These are phyloP conservation scores for Thecaphora frezii DNA, from an alignment of 1,284 basidiomycete species.

Conservation along the genomic window DNA sequence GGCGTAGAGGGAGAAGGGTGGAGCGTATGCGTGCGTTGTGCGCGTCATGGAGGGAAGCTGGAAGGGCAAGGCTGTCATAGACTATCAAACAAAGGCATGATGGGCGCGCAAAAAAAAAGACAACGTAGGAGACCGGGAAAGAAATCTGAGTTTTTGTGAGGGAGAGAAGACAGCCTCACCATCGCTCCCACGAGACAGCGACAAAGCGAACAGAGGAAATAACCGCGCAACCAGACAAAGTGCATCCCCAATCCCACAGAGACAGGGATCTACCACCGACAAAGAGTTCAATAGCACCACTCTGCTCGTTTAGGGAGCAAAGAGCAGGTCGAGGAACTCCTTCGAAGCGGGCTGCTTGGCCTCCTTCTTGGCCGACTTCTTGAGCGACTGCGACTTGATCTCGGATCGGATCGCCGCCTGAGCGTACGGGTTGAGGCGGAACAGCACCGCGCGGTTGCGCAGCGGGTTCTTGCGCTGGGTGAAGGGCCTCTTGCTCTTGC, in stretches of 20 bases:
- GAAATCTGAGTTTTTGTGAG: no score
- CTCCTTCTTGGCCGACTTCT: slow-evolving; percentile 51
- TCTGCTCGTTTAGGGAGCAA: slow-evolving; percentile 41
- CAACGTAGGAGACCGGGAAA: no score
- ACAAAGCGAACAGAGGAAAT: no score
- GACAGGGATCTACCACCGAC: slow-evolving; percentile 1
- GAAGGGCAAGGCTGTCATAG: not conserved
- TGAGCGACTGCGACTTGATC: slow-evolving; percentile 50
- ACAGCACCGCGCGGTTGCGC: slow-evolving; percentile 90
- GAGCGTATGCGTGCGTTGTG: no score
- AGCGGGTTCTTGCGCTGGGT: slow-evolving; percentile 98
- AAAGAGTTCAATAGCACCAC: not conserved
- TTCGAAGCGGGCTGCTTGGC: slow-evolving; percentile 69
- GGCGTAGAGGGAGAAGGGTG: not conserved
- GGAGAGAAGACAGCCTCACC: not conserved
- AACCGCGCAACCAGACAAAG: not conserved
- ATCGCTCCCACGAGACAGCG: not conserved
- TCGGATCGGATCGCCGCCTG: slow-evolving; percentile 61
- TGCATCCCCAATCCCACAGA: no score
- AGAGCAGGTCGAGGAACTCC: slow-evolving; percentile 79
- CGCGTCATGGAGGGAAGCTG: no score
- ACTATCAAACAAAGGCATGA: not conserved
- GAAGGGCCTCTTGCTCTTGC: slow-evolving; percentile 87
- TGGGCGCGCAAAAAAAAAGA: no score
- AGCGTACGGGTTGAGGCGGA: slow-evolving; percentile 99